Evolutionary conservation across 129 eudicot genomes (phyloP), one percentile per base, ranked within the genome.

Genomic region (Flaveria robusta): DNA sequence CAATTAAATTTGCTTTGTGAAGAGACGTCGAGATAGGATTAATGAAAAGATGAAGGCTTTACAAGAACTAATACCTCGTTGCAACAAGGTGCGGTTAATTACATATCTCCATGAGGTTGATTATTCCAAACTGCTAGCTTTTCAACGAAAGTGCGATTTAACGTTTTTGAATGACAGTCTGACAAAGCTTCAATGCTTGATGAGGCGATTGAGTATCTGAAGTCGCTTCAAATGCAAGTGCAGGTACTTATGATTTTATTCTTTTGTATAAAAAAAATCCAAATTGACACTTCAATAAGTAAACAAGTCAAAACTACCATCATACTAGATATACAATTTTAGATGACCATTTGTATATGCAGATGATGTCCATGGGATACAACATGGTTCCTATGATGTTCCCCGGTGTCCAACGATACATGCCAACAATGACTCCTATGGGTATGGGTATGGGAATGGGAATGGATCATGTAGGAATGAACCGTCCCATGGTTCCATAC

Each of bases 141-240:
- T 15, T 29, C 39, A 23, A 42, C 79, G 22, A 59, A 66, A 66
- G 10, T 31, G 16, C 19, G 7, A 20, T 37, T 74, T 59, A 5
- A 8, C 20, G 9, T 56, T 26, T 74, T 29, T 72, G 69, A 69
- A 29, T 80, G 54, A 14, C 84, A 93, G 98, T 71, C 91, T 12
- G 93, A 93, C 83, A 93, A 88, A 85, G 97, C 97, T 82, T 93
- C 98, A 15, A 84, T 91, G 98, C 74, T 93, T 70, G 98, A 90
- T 76, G 96, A 93, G 84, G 96, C 96, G 15, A 90, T 86, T 7
- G 90, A 86, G 86, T 93, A 90, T 86, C 77, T 88, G 74, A 93
- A 93, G 78, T 76, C 87, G 37, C 97, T 93, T 41, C 97, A 88
- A 79, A 43, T 87, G 85, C 96, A 93, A 88, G 91, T 93, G 0